A percentile compares a stretch with the other conserved stretches of the same genome.
phyloP scores from a whole-genome alignment of 306 rosid species.

The Gillenia trifoliata region DNA sequence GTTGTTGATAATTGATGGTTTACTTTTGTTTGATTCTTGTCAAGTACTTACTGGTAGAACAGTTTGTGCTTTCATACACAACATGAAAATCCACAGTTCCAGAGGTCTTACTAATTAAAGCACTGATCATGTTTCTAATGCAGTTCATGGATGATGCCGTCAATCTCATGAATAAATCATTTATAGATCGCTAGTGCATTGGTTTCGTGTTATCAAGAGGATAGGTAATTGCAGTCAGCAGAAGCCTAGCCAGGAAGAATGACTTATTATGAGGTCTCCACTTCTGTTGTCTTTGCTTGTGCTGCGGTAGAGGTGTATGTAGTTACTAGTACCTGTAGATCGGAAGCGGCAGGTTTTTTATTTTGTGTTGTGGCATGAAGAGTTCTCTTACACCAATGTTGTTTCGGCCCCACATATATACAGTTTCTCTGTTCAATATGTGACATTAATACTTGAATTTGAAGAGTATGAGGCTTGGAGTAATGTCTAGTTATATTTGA shows the following conservation, averaged over 20 bases:
- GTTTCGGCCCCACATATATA: not conserved
- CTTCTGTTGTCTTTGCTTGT: not conserved
- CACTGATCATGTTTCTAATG: slow-evolving; percentile 24
- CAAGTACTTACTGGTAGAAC: not conserved
- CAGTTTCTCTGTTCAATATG: not conserved
- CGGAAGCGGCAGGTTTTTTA: not conserved
- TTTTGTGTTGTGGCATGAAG: not conserved
- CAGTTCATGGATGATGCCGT: slow-evolving; percentile 96
- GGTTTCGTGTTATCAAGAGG: slow-evolving; percentile 7
- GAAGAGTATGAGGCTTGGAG: not conserved
- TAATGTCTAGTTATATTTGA: not conserved
- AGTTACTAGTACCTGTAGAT: not conserved
- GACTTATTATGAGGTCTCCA: not conserved
- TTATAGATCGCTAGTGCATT: slow-evolving; percentile 58
- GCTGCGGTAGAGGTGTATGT: not conserved
- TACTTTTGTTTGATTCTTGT: not conserved
- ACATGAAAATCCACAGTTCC: not conserved
- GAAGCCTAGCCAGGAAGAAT: slow-evolving; percentile 17
- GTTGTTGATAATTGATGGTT: not conserved
- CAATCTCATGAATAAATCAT: slow-evolving; percentile 86
- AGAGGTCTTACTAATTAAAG: not conserved
- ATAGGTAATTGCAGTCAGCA: slow-evolving; percentile 18
- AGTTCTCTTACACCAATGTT: not conserved
- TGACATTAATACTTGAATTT: not conserved
- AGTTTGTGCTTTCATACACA: not conserved